Percentiles rank a stretch among this genome's conserved stretches.
Evolutionary conservation across 139 green algal genomes (phyloP).

Genomic region (Limnomonas spitsbergensis): DNA sequence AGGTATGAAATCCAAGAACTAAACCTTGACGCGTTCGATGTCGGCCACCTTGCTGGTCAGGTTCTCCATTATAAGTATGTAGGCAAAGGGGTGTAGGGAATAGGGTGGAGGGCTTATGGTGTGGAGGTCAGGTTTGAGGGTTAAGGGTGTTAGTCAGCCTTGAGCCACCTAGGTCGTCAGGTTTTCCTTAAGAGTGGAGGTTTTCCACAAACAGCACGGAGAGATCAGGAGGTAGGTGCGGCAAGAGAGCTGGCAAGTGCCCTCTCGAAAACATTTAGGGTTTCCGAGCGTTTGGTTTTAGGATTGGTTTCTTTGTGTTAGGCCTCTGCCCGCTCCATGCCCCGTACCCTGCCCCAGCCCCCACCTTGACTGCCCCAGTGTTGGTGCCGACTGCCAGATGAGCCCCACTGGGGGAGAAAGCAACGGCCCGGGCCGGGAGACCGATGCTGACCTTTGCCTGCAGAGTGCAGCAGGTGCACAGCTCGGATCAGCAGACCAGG

Average conservation of each 20-base stretch:
- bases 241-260: too few species aligned
- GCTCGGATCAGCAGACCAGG: not conserved
- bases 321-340: too few species aligned
- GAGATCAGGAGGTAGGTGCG: too few species aligned
- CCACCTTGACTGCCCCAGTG: conserved; percentile 39
- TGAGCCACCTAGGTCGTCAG: not conserved
- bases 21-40: conserved; percentile 23
- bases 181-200: too few species aligned
- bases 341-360: not conserved
- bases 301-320: too few species aligned
- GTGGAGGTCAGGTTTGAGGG: too few species aligned
- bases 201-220: too few species aligned
- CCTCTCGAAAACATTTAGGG: too few species aligned
- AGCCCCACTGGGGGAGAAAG: conserved; percentile 51
- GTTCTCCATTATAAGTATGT: conserved; percentile 43
- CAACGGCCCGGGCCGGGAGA: conserved; percentile 29
- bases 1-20: conserved; percentile 14
- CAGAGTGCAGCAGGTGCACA: not conserved
- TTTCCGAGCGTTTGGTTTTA: too few species aligned
- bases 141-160: too few species aligned
- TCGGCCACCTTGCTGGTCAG: conserved; percentile 46
- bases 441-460: conserved; percentile 51
- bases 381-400: conserved; percentile 55
- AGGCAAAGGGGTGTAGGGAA: too few species aligned
- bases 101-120: too few species aligned